Evolutionary conservation across 2,329 filamentous ascomycete genomes (phyloP), one percentile per base, ranked within the genome.

Genomic region (Trichoderma harzianum): DNA sequence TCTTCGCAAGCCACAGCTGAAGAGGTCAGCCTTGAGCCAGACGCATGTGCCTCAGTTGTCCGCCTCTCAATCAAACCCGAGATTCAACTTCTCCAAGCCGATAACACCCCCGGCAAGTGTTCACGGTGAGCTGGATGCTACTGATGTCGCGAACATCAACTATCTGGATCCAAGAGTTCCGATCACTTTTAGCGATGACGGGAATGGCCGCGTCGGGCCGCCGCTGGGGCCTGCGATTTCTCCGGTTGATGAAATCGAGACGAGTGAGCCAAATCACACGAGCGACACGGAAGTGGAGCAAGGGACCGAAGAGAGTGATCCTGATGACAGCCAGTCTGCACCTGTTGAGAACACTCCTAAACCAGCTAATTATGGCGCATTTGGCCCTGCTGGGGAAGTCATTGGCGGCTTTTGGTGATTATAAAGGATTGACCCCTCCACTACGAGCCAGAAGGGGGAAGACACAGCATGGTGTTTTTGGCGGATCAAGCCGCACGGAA

Each of bases 11-110:
- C 79, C 84, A 30, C 83, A 78, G 21, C 76, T 86, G 18, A 84
- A 84, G 72, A 80, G 82, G 21, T 79, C 81, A 21, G 80, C 82
- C n/a, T 81, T 81, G 73, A 82, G 82, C 26, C 79, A 83, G 32
- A 75, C 80, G 18, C 78, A 83, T 70, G 74, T 82, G 7, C 75
- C 77, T 8, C 75, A 77, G 18, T 75, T 74, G 30, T 72, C 72
- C 21, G 1, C n/a, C 10, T 26, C 53, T 43, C 61, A 74, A 7
- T 70, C 14, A 6, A 72, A 73, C 24, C 57, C 74, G 4, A 70
- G 71, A 16, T 84, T 82, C 65, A 79, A 83, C 73, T 84, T 84
- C 72, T 81, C 81, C 3, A 80, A 78, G 18, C 80, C 81, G 4
- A 70, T 80, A 4, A 80, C 75, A 3, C 77, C 77, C 1, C 76